Evolutionary conservation across 345 rosid species (phyloP), one percentile per base, ranked within the genome.

Genomic region (Eucalyptus marginata): DNA sequence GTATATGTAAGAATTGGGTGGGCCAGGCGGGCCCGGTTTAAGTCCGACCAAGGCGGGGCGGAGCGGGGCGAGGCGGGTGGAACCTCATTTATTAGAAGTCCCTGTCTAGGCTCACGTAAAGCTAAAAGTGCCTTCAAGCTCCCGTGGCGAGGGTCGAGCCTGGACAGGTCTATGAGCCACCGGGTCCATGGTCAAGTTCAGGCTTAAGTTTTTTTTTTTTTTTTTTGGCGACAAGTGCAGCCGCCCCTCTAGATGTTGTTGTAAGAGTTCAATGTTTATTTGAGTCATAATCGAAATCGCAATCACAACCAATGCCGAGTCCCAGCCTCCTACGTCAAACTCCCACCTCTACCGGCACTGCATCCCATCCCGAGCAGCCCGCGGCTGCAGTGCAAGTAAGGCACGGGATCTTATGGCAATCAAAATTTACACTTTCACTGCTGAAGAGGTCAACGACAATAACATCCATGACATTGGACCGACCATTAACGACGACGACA

Each of bases 1-100:
- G 5, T n/a, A 4, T 1, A 8, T 16, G 43, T 15, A 31, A 31
- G 10, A 68, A 68, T 71, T 18, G 24, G 12, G 2, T 13, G 46
- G 8, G 27, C 2, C 2, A 3, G 24, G 12, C 6, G 3, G 12
- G 22, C 44, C 24, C 4, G 4, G 14, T 5, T 18, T 33, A 33
- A 17, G 81, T 18, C 81, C 81, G 22, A 33, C 2, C 20, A 2
- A 13, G 18, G 10, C 3, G 1, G 14, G 54, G 49, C 49, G 49
- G 1, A 13, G 7, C 20, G 20, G 3, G 54, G 56, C 56, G 56
- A 3, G 11, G 43, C 12, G 2, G 43, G 25, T 36, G 20, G 24
- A 17, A 9, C 12, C 13, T n/a, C 3, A 31, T 68, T 68, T 8
- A 31, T 31, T 33, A 17, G 5, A 33, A 33, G 12, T 3, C 43